phyloP scores from a whole-genome alignment of 1,284 basidiomycete genomes.

The Coniophora puteana region DNA sequence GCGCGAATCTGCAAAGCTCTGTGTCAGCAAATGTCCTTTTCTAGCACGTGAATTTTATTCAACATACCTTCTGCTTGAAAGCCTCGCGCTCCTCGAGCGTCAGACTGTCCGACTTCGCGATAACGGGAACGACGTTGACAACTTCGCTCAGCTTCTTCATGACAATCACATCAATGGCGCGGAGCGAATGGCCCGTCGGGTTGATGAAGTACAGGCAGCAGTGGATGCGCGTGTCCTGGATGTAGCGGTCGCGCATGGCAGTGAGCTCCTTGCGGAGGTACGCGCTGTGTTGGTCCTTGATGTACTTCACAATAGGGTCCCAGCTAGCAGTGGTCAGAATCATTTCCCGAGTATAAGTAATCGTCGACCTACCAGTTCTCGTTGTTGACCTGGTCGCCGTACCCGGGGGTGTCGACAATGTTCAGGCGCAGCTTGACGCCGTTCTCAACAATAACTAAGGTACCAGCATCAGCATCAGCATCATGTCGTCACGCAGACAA shows the following conservation, averaged over 20 bases:
- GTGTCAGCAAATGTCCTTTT: slow-evolving; percentile 7
- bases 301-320: slow-evolving; percentile 99
- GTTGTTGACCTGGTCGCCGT: slow-evolving; percentile 98
- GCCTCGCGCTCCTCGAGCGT: slow-evolving; percentile 89
- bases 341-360: slow-evolving; percentile 1
- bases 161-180: slow-evolving; percentile 94
- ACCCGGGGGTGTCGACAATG: slow-evolving; percentile 98
- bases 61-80: slow-evolving; percentile 85
- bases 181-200: slow-evolving; percentile 90
- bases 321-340: slow-evolving; percentile 53
- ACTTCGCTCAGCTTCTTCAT: slow-evolving; percentile 99
- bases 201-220: slow-evolving; percentile 99
- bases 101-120: slow-evolving; percentile 96
- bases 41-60: not conserved
- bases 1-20: slow-evolving; percentile 79
- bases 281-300: slow-evolving; percentile 98
- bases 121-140: slow-evolving; percentile 98
- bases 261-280: slow-evolving; percentile 99
- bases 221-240: slow-evolving; percentile 97
- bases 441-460: slow-evolving; percentile 90
- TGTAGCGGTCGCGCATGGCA: slow-evolving; percentile 97
- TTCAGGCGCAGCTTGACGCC: slow-evolving; percentile 94
- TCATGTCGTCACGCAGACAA: not conserved
- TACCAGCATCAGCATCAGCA: slow-evolving; percentile 5
- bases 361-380: slow-evolving; percentile 80